Percentiles rank a stretch among this genome's conserved stretches.
phyloP scores from a whole-genome alignment of 2,329 filamentous ascomycete genomes.

The Botrytis elliptica region DNA sequence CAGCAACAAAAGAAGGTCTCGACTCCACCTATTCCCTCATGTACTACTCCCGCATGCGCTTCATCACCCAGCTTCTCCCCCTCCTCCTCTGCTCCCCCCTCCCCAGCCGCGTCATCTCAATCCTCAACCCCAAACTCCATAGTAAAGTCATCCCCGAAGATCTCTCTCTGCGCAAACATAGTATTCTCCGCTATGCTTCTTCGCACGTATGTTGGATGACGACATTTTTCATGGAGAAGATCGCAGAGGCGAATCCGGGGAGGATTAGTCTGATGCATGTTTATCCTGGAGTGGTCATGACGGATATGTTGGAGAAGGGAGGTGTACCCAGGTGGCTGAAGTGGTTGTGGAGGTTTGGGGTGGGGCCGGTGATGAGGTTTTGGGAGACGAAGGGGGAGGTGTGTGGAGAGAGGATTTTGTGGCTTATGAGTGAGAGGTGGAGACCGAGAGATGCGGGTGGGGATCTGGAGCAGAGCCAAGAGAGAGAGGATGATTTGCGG shows the following conservation, averaged over 20 bases:
- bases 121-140: not conserved
- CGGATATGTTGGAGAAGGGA: not conserved
- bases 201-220: not conserved
- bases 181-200: not conserved
- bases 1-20: not conserved
- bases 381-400: not conserved
- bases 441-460: not conserved
- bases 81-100: not conserved
- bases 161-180: not conserved
- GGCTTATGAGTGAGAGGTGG: not conserved
- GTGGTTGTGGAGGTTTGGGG: not conserved
- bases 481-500: not conserved
- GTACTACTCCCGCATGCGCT: not conserved
- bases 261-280: not conserved
- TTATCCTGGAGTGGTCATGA: not conserved
- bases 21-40: not conserved
- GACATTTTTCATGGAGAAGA: not conserved
- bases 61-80: not conserved
- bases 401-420: not conserved
- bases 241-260: not conserved
- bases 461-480: accelerated
- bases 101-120: not conserved
- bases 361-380: not conserved
- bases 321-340: not conserved
- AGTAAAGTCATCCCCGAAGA: not conserved